Evolutionary conservation across 2,329 filamentous ascomycete genomes (phyloP).

Genomic region (Tolypocladium pustulatum): DNA sequence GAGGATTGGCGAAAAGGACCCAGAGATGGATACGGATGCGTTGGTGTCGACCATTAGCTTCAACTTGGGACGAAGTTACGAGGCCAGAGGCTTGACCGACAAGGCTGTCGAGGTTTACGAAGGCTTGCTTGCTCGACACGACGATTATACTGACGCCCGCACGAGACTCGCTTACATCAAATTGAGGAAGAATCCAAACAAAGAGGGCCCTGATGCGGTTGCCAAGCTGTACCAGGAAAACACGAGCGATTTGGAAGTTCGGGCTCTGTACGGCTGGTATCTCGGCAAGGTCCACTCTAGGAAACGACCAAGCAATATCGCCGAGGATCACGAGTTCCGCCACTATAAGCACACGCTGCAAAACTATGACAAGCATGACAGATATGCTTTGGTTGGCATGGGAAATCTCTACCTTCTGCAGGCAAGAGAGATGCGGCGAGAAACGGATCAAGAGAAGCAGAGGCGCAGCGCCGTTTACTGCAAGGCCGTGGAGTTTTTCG

Average conservation of each 20-base stretch:
- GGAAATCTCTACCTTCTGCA: constrained; percentile 82
- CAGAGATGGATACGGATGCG: constrained; percentile 74
- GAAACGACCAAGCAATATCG: constrained; percentile 69
- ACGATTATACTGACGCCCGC: constrained; percentile 85
- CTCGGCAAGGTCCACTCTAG: constrained; percentile 70
- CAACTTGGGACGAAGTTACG: constrained; percentile 89
- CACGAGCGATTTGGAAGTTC: constrained; percentile 78
- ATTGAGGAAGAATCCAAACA: constrained; percentile 67
- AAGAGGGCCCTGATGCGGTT: constrained; percentile 79
- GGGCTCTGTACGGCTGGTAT: constrained; percentile 92
- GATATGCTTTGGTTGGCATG: constrained; percentile 95
- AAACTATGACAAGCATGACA: constrained; percentile 91
- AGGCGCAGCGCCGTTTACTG: constrained; percentile 80
- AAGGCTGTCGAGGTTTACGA: constrained; percentile 86
- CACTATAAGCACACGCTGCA: constrained; percentile 96
- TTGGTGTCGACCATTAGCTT: constrained; percentile 94
- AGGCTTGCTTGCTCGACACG: constrained; percentile 71
- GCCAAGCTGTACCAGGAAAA: constrained; percentile 78
- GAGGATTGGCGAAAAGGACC: constrained; percentile 65
- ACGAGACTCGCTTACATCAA: constrained; percentile 86
- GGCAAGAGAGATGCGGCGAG: constrained; percentile 88
- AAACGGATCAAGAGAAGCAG: constrained; percentile 81
- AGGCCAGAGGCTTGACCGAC: constrained; percentile 69
- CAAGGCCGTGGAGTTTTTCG: constrained; percentile 95
- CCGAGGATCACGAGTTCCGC: constrained; percentile 82